These are phyloP conservation scores for Suhomyces guaymorum DNA, from an alignment of 1,139 yeast genomes.

Conservation along the genomic window DNA sequence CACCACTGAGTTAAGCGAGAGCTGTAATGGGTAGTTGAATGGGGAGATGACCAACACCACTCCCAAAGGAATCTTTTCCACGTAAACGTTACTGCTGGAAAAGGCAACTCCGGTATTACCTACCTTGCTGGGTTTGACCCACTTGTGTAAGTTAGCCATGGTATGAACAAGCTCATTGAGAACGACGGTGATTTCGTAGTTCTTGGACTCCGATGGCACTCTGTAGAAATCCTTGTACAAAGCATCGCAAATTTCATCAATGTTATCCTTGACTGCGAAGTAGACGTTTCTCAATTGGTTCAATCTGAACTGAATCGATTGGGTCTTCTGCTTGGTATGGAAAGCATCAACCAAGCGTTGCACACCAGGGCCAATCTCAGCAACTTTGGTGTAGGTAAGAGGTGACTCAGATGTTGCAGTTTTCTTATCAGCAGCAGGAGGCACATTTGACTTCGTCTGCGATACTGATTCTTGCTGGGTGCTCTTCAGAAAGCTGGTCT, in stretches of 20 bases:
- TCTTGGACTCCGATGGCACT: slow-evolving; percentile 57
- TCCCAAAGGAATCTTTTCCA: slow-evolving; percentile 75
- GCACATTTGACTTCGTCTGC: not conserved
- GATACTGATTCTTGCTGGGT: not conserved
- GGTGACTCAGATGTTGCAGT: slow-evolving; percentile 4
- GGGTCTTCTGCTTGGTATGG: slow-evolving; percentile 49
- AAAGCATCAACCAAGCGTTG: slow-evolving; percentile 44
- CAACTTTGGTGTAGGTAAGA: slow-evolving; percentile 45
- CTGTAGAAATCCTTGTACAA: slow-evolving; percentile 67
- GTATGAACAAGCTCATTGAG: slow-evolving; percentile 60
- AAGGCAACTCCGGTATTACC: slow-evolving; percentile 47
- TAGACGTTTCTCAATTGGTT: slow-evolving; percentile 69
- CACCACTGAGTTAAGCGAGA: slow-evolving; percentile 66
- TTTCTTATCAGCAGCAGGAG: slow-evolving; percentile 1
- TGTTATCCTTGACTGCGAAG: slow-evolving; percentile 63
- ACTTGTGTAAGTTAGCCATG: slow-evolving; percentile 58
- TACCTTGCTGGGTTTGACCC: slow-evolving; percentile 59
- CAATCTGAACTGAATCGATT: slow-evolving; percentile 57
- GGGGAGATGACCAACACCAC: slow-evolving; percentile 77
- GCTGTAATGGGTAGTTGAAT: slow-evolving; percentile 79
- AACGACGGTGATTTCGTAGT: slow-evolving; percentile 55
- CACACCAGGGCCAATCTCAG: slow-evolving; percentile 52
- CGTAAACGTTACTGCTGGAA: slow-evolving; percentile 47
- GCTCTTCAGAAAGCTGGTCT: not conserved
- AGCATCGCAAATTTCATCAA: slow-evolving; percentile 56